phyloP scores from a whole-genome alignment of 2,329 filamentous ascomycete genomes.

The Colletotrichum eleusines region DNA sequence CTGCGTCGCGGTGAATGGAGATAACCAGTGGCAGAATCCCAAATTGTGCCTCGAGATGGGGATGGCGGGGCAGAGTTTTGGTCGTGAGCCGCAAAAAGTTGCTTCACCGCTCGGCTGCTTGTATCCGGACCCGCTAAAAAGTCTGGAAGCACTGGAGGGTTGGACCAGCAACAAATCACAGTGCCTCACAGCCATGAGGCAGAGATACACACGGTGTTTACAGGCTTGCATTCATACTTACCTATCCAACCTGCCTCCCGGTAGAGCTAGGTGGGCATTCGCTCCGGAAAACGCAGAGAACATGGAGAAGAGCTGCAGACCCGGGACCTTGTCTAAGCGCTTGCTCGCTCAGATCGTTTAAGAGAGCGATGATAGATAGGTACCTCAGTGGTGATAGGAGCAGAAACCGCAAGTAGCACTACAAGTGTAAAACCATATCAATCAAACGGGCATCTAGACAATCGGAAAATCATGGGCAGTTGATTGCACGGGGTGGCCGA shows the following conservation, averaged over 20 bases:
- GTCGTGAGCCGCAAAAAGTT: slow-evolving; percentile 24
- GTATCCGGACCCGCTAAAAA: slow-evolving; percentile 9
- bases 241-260: no score
- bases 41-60: slow-evolving; percentile 9
- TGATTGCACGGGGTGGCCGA: not conserved
- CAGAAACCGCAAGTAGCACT: no score
- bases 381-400: not conserved
- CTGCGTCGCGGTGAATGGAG: not conserved
- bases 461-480: not conserved
- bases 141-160: not conserved
- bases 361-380: no score
- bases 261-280: not conserved
- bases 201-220: not conserved
- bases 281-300: not conserved
- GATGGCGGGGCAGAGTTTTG: slow-evolving; percentile 33
- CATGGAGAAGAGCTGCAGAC: not conserved
- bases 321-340: not conserved
- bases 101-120: slow-evolving; percentile 24
- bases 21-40: slow-evolving; percentile 22
- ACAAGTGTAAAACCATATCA: not conserved
- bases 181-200: not conserved
- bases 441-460: not conserved
- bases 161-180: not conserved
- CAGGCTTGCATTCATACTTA: no score
- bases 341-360: not conserved